Percentiles rank a stretch among this genome's conserved stretches.
These are phyloP conservation scores for Benincasa hispida DNA, from an alignment of 306 rosid genomes.

Conservation along the genomic window DNA sequence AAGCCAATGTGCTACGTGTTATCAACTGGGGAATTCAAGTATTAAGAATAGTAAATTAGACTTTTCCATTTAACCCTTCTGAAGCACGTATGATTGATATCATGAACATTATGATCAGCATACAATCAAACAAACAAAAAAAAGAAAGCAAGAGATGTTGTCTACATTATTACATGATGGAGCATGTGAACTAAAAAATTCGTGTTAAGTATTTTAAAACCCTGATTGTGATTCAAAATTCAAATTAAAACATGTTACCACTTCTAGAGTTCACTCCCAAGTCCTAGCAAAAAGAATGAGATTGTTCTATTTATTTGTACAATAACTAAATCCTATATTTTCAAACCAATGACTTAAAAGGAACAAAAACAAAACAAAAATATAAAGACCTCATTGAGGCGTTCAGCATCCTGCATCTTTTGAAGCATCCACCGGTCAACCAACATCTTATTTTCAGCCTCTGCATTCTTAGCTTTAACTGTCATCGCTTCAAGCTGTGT, in stretches of 20 bases:
- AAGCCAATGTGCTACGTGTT: not conserved
- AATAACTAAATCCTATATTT: not conserved
- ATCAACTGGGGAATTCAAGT: not conserved
- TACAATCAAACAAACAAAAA: not conserved
- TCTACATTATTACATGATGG: not conserved
- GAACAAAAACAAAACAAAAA: not conserved
- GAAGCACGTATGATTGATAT: not conserved
- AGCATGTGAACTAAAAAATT: not conserved
- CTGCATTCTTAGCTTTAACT: constrained; percentile 51
- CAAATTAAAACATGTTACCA: not conserved
- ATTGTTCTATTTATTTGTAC: not conserved
- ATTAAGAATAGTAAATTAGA: not conserved
- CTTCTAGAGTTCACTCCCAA: not conserved
- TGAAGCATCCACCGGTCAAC: constrained; percentile 94
- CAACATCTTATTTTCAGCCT: constrained; percentile 83
- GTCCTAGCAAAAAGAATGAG: not conserved
- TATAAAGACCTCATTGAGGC: constrained; percentile 69
- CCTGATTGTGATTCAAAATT: not conserved
- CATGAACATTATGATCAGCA: not conserved
- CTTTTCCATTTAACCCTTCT: not conserved
- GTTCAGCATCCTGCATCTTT: constrained; percentile 99
- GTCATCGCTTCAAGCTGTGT: constrained; percentile 53
- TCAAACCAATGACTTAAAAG: not conserved
- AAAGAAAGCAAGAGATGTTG: not conserved
- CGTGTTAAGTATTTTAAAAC: not conserved